Percentiles rank a stretch among this genome's conserved stretches.
Evolutionary conservation across 2,329 filamentous ascomycete species (phyloP).

Genomic region (Coniochaeta sp.): DNA sequence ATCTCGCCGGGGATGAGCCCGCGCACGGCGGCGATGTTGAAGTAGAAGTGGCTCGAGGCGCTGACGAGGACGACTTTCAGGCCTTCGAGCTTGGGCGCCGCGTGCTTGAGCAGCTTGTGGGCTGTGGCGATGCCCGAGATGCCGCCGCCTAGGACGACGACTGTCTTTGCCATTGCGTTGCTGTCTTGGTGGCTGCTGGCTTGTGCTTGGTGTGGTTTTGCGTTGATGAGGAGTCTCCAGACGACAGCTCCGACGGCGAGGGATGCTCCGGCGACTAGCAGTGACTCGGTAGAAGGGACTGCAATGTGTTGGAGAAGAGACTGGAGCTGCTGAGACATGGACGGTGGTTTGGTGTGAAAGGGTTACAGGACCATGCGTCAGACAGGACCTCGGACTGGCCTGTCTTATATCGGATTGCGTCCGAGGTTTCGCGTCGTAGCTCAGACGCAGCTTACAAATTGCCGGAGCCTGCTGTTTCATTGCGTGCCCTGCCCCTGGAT

Average conservation of each 20-base stretch:
- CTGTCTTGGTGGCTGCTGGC: neutral
- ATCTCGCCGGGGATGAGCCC: conserved; percentile 19
- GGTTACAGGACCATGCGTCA: neutral
- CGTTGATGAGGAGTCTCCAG: neutral
- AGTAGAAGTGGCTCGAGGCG: conserved; percentile 18
- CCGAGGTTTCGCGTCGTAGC: neutral
- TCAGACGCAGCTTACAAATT: neutral
- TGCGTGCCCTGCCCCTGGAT: neutral
- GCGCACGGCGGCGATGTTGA: conserved; percentile 15
- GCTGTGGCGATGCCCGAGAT: conserved; percentile 37
- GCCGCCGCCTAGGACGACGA: conserved; percentile 44
- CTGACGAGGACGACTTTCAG: conserved; percentile 20
- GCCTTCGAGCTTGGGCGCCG: conserved; percentile 28
- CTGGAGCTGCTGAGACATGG: neutral
- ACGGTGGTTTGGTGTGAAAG: neutral
- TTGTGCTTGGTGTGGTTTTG: neutral
- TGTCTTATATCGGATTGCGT: neutral
- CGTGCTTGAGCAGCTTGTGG: conserved; percentile 41
- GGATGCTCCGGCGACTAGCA: neutral
- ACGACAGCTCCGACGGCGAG: neutral
- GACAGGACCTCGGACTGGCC: neutral
- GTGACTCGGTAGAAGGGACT: neutral
- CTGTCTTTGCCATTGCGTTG: conserved; percentile 16
- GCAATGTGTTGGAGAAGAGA: neutral
- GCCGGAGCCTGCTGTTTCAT: neutral